These are phyloP conservation scores for Galeopsis tetrahit DNA, from an alignment of 257 asterid species.

Conservation along the genomic window DNA sequence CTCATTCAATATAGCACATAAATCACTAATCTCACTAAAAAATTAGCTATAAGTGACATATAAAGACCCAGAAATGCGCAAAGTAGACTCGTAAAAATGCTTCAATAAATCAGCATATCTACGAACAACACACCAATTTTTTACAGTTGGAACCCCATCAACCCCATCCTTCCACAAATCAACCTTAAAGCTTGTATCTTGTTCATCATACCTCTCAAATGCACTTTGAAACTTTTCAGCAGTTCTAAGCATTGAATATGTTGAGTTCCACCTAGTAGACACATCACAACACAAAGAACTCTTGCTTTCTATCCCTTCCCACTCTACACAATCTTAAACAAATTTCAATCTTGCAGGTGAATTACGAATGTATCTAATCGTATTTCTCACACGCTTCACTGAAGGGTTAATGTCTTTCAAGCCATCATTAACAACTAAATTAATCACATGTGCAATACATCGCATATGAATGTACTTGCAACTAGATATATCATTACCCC, in stretches of 20 bases:
- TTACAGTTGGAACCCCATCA: too few relatives aligned
- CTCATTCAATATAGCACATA: not conserved
- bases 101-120: too few relatives aligned
- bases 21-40: not conserved
- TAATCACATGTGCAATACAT: too few relatives aligned
- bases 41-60: not conserved
- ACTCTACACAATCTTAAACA: not conserved
- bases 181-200: too few relatives aligned
- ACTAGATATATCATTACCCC: not conserved
- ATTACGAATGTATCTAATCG: not conserved
- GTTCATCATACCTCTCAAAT: not conserved
- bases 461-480: not conserved
- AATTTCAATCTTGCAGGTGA: not conserved
- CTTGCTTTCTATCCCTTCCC: not conserved
- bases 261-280: too few relatives aligned
- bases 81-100: too few relatives aligned
- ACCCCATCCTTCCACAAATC: too few relatives aligned
- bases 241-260: not conserved
- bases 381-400: not conserved
- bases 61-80: too few relatives aligned
- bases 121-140: too few relatives aligned
- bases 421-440: too few relatives aligned
- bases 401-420: not conserved
- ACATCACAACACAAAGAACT: not conserved
- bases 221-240: not conserved